Base-by-base conservation (phyloP, 768 basidiomycete species). In the Boletus speciosus region DNA sequence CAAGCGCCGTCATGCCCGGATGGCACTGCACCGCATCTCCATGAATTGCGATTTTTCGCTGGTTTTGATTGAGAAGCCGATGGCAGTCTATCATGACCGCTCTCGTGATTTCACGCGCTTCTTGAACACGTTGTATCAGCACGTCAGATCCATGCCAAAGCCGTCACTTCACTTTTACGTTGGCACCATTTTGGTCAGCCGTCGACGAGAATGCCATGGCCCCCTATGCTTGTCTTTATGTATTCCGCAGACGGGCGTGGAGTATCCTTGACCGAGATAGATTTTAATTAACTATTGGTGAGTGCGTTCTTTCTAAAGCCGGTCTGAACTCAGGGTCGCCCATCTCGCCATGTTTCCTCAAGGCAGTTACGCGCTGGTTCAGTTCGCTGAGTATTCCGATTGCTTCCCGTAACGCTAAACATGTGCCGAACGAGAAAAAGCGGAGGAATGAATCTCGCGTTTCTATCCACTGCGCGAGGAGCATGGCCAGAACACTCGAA, bases 291-390 rank as follows among this genome's bases (percentile, higher is more conserved):
- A 54, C 67, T 65, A 51, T 62, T 52, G 58, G 55, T 61, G 63
- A 62, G 61, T 56, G 55, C 47, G 37, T 52, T 27, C 59, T 56
- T 61, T 56, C 65, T 50, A 65, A 63, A 58, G 48, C 57, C 42
- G 51, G 59, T 49, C 47, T 48, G 51, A 37, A 27, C 49, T 61
- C 63, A 71, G 70, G 68, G 68, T 69, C 64, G 55, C 35, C 42
- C 56, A 54, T 56, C 31, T 71, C 57, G 60, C 63, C 62, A 66
- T 59, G 60, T 59, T 35, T 56, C 68, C 68, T 66, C 70, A 62
- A 71, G 68, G 68, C 70, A 63, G 61, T 60, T 71, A 71, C 62
- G 68, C 70, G 66, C 68, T 70, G 68, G 67, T 35, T 68, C 68
- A 65, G 55, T 68, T 70, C 70, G 68, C 70, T 70, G 70, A 61